Evolutionary conservation across 805 yeast species (phyloP).

Genomic region (Candida michaelii): DNA sequence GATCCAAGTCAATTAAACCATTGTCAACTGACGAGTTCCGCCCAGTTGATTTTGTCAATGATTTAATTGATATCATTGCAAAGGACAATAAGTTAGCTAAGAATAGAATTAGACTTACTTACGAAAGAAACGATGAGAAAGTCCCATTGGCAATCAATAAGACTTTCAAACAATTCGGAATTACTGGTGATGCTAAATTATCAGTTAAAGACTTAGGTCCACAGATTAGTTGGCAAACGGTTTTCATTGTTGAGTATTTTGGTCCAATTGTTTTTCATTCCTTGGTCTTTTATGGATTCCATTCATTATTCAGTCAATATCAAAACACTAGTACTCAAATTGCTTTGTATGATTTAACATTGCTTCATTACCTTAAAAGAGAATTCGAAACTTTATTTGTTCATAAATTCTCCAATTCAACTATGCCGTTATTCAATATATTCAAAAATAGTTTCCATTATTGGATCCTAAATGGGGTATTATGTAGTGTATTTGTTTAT

Average conservation of each 20-base stretch:
- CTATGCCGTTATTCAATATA: constrained; percentile 88
- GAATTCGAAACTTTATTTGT: constrained; percentile 84
- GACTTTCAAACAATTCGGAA: constrained; percentile 47
- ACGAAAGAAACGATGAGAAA: constrained; percentile 29
- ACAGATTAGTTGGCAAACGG: constrained; percentile 89
- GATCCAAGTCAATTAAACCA: constrained; percentile 58
- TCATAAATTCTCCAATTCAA: constrained; percentile 81
- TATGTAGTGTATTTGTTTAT: constrained; percentile 51
- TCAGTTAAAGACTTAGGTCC: constrained; percentile 88
- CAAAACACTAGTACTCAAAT: constrained; percentile 53
- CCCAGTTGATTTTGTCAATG: constrained; percentile 35
- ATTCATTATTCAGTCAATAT: constrained; percentile 20
- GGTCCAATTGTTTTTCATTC: constrained; percentile 88
- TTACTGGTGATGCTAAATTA: constrained; percentile 39
- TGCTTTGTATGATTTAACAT: constrained; percentile 52
- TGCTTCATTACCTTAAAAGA: constrained; percentile 82
- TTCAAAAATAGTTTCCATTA: constrained; percentile 90
- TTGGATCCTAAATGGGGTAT: constrained; percentile 84
- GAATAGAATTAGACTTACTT: constrained; percentile 26
- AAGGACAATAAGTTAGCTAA: constrained; percentile 38
- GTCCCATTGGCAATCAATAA: constrained; percentile 46
- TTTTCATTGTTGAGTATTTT: constrained; percentile 81
- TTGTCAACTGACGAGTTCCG: constrained; percentile 42
- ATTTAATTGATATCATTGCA: constrained; percentile 45
- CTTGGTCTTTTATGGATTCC: constrained; percentile 50